Base-by-base conservation (phyloP, 805 yeast genomes). In the Wickerhamomyces sydowiorum region DNA sequence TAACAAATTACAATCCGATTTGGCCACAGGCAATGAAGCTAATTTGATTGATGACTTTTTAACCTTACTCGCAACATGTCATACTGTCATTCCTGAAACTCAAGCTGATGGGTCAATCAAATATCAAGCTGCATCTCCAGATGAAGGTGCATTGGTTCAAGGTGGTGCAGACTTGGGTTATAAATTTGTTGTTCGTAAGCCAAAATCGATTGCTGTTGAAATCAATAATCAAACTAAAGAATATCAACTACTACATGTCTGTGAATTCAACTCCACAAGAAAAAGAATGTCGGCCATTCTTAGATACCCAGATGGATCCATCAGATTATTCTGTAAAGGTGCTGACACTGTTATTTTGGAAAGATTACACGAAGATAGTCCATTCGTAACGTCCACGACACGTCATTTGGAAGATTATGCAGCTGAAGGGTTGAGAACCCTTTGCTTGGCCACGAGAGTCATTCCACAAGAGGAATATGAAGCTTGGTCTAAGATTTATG, bases 71-170 rank as follows among this genome's bases (percentile, higher is more conserved):
- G 87, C 98, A 31, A 80, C 96, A 0, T 93, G 99, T 61, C 99
- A 93, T 57, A 95, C 99, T 0, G 99, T 93, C 32, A 93, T 93
- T 47, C 99, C 99, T 0, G 99, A 93, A 61, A 68, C 75, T 17
- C 73, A 72, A 46, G 80, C 72, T 1, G 69, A 67, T 43, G 86
- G 85, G 0, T 52, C 72, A 3, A 81, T 93, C 48, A 90, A 87
- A 60, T 93, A 95, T 61, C 99, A 93, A 65, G 99, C 99, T 1
- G 96, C 99, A 0, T 90, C 98, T 0, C 99, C 99, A 0, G 99
- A 93, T 67, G 99, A 95, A 69, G 99, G 99, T 39, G 99, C 99
- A 0, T 71, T 93, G 47, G 99, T 93, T 2, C 89, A 90, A 54
- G 99, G 99, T 44, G 98, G 96, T 15, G 93, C 97, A 0, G 72